These are phyloP conservation scores for Dacryopinax primogenitus DNA, from an alignment of 768 basidiomycete species.

Conservation along the genomic window DNA sequence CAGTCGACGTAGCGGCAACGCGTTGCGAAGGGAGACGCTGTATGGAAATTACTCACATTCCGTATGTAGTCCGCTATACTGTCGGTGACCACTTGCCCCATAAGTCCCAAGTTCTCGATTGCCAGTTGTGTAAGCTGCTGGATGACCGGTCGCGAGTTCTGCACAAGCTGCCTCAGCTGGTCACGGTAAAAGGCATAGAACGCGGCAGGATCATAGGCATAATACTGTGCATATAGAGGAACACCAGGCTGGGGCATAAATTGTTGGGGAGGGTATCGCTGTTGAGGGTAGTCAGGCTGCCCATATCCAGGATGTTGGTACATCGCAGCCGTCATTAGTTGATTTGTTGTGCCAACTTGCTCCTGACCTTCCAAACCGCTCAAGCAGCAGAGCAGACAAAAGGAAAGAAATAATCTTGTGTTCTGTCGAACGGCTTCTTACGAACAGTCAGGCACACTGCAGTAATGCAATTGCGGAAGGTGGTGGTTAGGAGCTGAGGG, in stretches of 20 bases:
- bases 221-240: not conserved
- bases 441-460: not conserved
- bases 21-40: too few relatives aligned
- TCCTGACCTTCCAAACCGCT: not conserved
- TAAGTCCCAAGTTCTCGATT: conserved; percentile 60
- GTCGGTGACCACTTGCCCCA: conserved; percentile 64
- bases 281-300: not conserved
- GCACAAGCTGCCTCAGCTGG: conserved; percentile 67
- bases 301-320: not conserved
- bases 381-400: too few relatives aligned
- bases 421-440: not conserved
- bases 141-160: conserved; percentile 92
- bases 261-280: not conserved
- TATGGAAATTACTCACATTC: conserved; percentile 53
- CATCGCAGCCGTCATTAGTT: not conserved
- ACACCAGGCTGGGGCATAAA: not conserved
- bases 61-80: conserved; percentile 76
- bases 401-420: too few relatives aligned
- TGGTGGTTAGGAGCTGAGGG: conserved; percentile 9
- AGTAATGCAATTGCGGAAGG: not conserved
- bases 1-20: too few relatives aligned
- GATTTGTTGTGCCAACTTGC: not conserved
- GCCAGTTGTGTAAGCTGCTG: conserved; percentile 86
- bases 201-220: conserved; percentile 40
- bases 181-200: conserved; percentile 68